phyloP scores from a whole-genome alignment of 2,329 filamentous ascomycete genomes.

The Penicillium aurantiogriseum region DNA sequence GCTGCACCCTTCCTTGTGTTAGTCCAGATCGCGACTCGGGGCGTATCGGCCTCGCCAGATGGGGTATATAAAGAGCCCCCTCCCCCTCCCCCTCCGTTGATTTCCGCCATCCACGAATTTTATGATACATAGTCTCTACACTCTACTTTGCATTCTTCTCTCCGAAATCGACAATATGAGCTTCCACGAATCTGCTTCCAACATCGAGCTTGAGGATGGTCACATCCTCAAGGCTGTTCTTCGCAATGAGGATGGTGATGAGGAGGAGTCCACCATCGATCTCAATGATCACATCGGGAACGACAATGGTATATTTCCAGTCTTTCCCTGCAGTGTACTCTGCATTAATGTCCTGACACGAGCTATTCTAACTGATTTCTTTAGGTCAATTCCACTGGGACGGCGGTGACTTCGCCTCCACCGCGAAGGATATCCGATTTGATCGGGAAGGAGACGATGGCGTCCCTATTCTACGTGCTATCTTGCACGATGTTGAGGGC shows the following conservation, averaged over 20 bases:
- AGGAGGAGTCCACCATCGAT: slow-evolving; percentile 48
- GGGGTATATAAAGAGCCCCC: slow-evolving; percentile 10
- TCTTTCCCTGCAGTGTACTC: background rate
- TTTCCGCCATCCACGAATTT: background rate
- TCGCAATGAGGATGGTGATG: slow-evolving; percentile 44
- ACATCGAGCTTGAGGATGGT: slow-evolving; percentile 52
- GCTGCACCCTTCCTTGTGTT: slow-evolving; percentile 5
- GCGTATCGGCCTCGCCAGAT: background rate
- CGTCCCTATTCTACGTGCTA: slow-evolving; percentile 55
- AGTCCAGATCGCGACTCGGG: background rate
- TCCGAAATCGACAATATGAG: slow-evolving; percentile 36
- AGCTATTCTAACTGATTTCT: background rate
- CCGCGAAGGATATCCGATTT: slow-evolving; percentile 50
- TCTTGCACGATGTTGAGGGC: slow-evolving; percentile 46
- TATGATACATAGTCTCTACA: background rate
- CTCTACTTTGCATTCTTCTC: background rate
- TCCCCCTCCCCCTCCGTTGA: background rate
- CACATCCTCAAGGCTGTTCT: slow-evolving; percentile 51
- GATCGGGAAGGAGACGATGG: slow-evolving; percentile 51
- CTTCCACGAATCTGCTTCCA: slow-evolving; percentile 52
- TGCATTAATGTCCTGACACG: too few species aligned
- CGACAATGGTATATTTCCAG: slow-evolving; percentile 43
- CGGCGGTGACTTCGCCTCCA: slow-evolving; percentile 46
- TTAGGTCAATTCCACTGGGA: slow-evolving; percentile 50
- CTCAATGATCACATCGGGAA: slow-evolving; percentile 55